phyloP scores from a whole-genome alignment of 2,329 filamentous ascomycete species.

The Alternaria arbusti region DNA sequence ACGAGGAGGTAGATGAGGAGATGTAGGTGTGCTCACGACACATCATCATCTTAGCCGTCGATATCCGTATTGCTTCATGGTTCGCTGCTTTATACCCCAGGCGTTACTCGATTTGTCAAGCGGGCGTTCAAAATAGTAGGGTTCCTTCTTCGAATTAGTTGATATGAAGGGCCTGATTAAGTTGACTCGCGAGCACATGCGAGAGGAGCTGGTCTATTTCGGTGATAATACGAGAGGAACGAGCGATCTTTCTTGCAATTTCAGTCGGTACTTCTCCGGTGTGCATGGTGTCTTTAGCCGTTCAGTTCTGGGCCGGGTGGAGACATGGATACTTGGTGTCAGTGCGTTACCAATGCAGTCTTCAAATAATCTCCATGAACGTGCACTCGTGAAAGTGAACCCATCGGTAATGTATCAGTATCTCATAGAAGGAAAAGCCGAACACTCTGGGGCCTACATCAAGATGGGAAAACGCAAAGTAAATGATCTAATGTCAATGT shows the following conservation, averaged over 20 bases:
- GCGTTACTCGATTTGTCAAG: background rate
- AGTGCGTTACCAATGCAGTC: background rate
- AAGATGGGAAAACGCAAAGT: background rate
- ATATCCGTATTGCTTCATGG: background rate
- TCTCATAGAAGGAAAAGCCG: background rate
- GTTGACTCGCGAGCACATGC: background rate
- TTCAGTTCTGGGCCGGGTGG: background rate
- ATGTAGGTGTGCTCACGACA: background rate
- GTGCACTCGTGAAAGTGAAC: background rate
- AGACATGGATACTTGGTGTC: background rate
- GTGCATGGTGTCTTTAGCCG: background rate
- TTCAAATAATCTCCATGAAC: background rate
- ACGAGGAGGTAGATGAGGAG: slow-evolving; percentile 3
- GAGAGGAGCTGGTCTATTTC: background rate
- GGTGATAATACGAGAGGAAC: background rate
- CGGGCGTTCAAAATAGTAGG: background rate
- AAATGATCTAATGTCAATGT: background rate
- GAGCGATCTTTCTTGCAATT: background rate
- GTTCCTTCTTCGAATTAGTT: background rate
- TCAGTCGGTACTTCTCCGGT: background rate
- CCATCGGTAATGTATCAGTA: background rate
- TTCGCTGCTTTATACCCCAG: background rate
- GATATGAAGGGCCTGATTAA: background rate
- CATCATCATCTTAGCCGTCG: background rate
- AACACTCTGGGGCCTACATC: background rate